Percentiles rank a stretch among this genome's conserved stretches.
phyloP scores from a whole-genome alignment of 495 filamentous ascomycete genomes.

The Aspergillus affinis region DNA sequence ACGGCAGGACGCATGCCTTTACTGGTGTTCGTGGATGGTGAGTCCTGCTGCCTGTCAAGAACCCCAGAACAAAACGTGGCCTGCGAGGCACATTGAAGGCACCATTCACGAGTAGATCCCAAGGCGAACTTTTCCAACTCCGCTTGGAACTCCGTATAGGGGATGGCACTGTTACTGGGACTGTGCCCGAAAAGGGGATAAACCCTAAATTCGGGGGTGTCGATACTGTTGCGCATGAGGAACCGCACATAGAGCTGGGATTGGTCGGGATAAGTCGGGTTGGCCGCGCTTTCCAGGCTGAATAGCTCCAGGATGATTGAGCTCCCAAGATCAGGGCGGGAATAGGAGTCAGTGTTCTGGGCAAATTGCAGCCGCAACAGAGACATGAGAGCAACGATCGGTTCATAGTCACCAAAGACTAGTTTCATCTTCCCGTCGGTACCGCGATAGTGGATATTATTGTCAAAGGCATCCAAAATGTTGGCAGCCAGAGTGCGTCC shows the following conservation, averaged over 20 bases:
- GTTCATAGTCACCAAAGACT: constrained; percentile 68
- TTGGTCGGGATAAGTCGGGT: constrained; percentile 47
- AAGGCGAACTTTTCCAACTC: constrained; percentile 63
- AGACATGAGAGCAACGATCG: constrained; percentile 74
- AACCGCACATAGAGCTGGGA: constrained; percentile 72
- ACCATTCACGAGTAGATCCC: constrained; percentile 64
- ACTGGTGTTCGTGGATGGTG: constrained; percentile 9
- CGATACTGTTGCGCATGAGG: constrained; percentile 73
- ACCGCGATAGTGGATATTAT: constrained; percentile 44
- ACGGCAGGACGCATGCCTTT: constrained; percentile 40
- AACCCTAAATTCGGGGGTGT: constrained; percentile 44
- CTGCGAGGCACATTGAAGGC: constrained; percentile 60
- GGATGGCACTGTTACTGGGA: constrained; percentile 49
- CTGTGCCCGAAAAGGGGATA: constrained; percentile 69
- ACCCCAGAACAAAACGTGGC: constrained; percentile 58
- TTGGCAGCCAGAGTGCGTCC: constrained; percentile 64
- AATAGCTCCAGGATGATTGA: constrained; percentile 75
- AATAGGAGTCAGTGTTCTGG: constrained; percentile 61
- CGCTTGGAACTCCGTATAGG: constrained; percentile 61
- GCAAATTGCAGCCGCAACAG: constrained; percentile 55
- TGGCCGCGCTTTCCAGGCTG: constrained; percentile 50
- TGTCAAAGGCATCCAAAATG: constrained; percentile 55
- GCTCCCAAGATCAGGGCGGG: constrained; percentile 66
- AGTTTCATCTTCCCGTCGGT: constrained; percentile 55
- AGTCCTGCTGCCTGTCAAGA: constrained; percentile 5